phyloP scores from a whole-genome alignment of 768 basidiomycete species.

The Lactarius psammicola region DNA sequence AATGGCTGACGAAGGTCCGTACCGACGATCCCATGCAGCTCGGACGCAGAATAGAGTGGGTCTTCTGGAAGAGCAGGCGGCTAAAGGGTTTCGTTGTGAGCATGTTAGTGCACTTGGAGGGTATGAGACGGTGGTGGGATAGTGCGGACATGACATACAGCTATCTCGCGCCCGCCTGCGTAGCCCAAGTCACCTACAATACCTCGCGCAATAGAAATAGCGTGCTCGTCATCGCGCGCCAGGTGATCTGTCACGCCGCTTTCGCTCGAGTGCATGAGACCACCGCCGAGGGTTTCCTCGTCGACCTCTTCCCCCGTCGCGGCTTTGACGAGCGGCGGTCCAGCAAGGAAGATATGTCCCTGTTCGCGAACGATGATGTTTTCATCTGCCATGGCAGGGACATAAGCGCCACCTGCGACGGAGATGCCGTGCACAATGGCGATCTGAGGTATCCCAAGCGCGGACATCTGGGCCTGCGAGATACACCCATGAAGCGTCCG shows the following conservation, averaged over 20 bases:
- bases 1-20: slow-evolving; percentile 86
- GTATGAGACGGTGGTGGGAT: background rate
- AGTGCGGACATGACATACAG: slow-evolving; percentile 41
- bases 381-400: slow-evolving; percentile 96
- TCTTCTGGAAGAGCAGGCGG: slow-evolving; percentile 60
- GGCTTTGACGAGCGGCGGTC: slow-evolving; percentile 91
- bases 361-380: slow-evolving; percentile 89
- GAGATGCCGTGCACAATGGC: slow-evolving; percentile 93
- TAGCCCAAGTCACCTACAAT: slow-evolving; percentile 76
- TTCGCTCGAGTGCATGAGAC: slow-evolving; percentile 87
- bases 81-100: slow-evolving; percentile 32
- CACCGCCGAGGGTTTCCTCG: slow-evolving; percentile 89
- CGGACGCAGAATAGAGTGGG: slow-evolving; percentile 75
- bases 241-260: slow-evolving; percentile 91
- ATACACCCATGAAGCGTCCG: background rate
- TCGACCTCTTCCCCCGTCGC: slow-evolving; percentile 93
- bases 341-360: slow-evolving; percentile 91
- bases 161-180: slow-evolving; percentile 49
- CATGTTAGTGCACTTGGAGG: slow-evolving; percentile 15
- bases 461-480: slow-evolving; percentile 85
- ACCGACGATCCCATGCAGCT: slow-evolving; percentile 89
- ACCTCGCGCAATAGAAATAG: slow-evolving; percentile 72
- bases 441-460: slow-evolving; percentile 86
- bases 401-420: slow-evolving; percentile 92
- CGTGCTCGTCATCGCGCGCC: slow-evolving; percentile 82